A percentile compares a stretch with the other conserved stretches of the same genome.
phyloP scores from a whole-genome alignment of 495 filamentous ascomycete species.

The Hypoxylon trugodes region DNA sequence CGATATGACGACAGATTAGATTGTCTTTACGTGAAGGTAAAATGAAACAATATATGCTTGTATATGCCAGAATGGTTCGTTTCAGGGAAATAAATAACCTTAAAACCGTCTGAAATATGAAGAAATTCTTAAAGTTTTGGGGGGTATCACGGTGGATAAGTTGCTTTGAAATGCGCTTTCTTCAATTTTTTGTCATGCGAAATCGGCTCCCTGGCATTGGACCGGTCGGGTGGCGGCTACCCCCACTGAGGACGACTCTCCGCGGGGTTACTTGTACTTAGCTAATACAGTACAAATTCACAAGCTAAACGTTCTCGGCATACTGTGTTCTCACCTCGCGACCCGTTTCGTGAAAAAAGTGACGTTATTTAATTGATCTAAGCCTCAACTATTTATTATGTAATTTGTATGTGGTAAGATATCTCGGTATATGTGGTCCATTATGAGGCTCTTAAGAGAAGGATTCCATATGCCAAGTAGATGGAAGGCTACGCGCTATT shows the following conservation, averaged over 20 bases:
- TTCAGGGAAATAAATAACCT: no score
- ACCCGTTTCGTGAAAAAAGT: neutral
- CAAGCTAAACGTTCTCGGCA: neutral
- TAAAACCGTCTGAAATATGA: neutral
- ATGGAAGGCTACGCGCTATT: no score
- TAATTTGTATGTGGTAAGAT: neutral
- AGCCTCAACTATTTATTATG: neutral
- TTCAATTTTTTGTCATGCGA: slow-evolving; percentile 42
- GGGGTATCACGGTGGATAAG: neutral
- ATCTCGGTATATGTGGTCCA: neutral
- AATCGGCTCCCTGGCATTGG: slow-evolving; percentile 38
- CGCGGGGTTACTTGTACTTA: neutral
- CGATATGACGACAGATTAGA: no score
- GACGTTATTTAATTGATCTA: slow-evolving; percentile 1
- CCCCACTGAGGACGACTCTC: slow-evolving; percentile 3
- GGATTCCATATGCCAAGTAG: neutral
- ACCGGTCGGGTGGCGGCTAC: slow-evolving; percentile 20
- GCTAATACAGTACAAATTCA: neutral
- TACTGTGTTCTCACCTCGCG: neutral
- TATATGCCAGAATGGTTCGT: no score
- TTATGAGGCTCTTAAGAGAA: neutral
- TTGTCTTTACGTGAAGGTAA: no score
- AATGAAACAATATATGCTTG: no score
- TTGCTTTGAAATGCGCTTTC: slow-evolving; percentile 54
- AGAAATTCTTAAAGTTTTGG: slow-evolving; percentile 3